These are phyloP conservation scores for Aspergillus sergii DNA, from an alignment of 2,329 filamentous ascomycete species.

Conservation along the genomic window DNA sequence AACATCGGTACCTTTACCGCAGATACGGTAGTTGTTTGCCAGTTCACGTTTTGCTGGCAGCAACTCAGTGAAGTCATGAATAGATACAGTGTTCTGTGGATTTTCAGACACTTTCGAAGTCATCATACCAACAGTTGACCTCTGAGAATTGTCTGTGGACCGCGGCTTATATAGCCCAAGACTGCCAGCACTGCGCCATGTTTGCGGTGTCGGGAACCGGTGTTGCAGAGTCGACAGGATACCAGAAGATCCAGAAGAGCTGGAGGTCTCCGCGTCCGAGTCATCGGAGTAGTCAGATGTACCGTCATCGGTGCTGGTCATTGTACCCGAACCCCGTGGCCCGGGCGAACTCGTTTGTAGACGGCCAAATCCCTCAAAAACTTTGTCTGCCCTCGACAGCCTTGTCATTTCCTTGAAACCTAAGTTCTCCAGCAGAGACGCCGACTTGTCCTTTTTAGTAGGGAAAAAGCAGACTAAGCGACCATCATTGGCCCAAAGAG, in stretches of 20 bases:
- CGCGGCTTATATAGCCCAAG: conserved; percentile 60
- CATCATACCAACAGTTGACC: conserved; percentile 58
- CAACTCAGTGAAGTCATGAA: conserved; percentile 69
- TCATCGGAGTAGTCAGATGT: conserved; percentile 51
- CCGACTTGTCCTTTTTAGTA: conserved; percentile 53
- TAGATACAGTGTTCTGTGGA: conserved; percentile 70
- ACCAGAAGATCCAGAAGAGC: conserved; percentile 49
- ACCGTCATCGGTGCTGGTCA: conserved; percentile 48
- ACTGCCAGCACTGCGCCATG: conserved; percentile 53
- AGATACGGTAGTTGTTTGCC: conserved; percentile 78
- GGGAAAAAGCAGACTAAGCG: conserved; percentile 62
- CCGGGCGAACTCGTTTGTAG: conserved; percentile 56
- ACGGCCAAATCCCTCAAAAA: conserved; percentile 67
- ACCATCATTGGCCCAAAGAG: conserved; percentile 60
- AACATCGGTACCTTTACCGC: conserved; percentile 77
- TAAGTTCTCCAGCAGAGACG: conserved; percentile 51
- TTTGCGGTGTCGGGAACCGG: conserved; percentile 53
- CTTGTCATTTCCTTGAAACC: conserved; percentile 53
- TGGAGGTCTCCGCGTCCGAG: conserved; percentile 64
- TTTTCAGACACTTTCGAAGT: conserved; percentile 51
- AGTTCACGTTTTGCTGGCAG: conserved; percentile 79
- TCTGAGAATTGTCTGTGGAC: conserved; percentile 51
- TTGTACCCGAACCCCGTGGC: conserved; percentile 43
- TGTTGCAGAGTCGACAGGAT: conserved; percentile 49
- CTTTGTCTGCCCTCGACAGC: conserved; percentile 51